Conservation (phyloP, 495 filamentous ascomycete genomes). For the Paragyromitra xinjiangensis region DNA sequence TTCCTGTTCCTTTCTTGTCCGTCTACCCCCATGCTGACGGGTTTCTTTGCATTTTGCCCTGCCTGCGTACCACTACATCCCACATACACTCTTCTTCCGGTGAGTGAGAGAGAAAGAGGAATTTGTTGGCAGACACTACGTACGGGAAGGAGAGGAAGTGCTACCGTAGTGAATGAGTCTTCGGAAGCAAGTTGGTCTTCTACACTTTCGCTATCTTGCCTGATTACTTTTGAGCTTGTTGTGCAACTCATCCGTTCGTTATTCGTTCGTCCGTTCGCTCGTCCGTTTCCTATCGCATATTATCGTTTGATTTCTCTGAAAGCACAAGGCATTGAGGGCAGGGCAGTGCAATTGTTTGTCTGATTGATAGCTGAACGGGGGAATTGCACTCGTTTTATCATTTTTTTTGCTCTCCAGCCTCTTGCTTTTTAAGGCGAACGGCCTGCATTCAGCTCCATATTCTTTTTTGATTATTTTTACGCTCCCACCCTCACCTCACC, state of each 20-base stretch:
- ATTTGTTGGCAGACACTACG: constrained; percentile 3
- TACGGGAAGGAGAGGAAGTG: not conserved
- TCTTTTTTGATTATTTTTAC: not conserved
- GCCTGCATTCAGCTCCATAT: not conserved
- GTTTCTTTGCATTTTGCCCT: not conserved
- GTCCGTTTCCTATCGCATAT: not conserved
- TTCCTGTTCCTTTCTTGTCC: constrained; percentile 28
- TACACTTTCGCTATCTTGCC: not conserved
- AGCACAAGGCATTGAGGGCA: not conserved
- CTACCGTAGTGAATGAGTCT: not conserved
- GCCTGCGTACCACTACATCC: constrained; percentile 1
- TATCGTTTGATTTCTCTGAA: not conserved
- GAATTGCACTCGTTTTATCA: constrained; percentile 4
- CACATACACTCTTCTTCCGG: not conserved
- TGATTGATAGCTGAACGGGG: constrained; percentile 10
- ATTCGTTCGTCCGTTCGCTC: not conserved
- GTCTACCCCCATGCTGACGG: not conserved
- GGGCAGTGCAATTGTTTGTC: constrained; percentile 21
- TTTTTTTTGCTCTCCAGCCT: constrained; percentile 26
- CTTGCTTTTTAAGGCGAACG: constrained; percentile 22
- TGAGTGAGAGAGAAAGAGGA: not conserved
- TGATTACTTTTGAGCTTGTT: not conserved
- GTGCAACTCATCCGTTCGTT: not conserved
- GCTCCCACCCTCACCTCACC: not conserved
- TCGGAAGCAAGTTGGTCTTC: not conserved